phyloP scores from a whole-genome alignment of 331 rosid genomes.

The Quercus tomentella region DNA sequence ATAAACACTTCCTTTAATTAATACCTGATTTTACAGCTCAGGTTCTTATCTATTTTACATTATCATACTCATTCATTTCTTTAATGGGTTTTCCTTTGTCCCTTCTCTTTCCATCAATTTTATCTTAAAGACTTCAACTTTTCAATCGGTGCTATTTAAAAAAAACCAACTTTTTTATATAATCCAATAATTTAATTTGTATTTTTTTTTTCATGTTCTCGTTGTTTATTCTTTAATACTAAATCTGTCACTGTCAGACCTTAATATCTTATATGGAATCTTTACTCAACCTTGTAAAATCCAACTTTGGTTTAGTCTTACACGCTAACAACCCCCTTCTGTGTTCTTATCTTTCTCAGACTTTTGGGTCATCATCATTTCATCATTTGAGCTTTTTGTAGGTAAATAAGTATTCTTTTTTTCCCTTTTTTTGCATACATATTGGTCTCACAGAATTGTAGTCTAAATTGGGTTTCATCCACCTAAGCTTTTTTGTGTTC shows the following conservation, averaged over 20 bases:
- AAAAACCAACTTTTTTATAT: not conserved
- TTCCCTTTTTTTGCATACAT: not conserved
- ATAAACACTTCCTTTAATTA: not conserved
- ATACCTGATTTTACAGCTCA: conserved; percentile 14
- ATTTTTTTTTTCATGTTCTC: conserved; percentile 5
- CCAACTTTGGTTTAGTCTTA: conserved; percentile 34
- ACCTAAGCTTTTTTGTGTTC: not conserved
- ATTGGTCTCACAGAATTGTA: not conserved
- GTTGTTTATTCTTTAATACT: conserved; percentile 12
- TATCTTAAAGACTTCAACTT: conserved; percentile 2
- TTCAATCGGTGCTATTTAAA: not conserved
- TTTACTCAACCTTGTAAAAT: conserved; percentile 25
- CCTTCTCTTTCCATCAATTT: not conserved
- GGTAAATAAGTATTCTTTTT: conserved; percentile 35
- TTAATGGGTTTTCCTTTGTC: not conserved
- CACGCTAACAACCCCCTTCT: conserved; percentile 48
- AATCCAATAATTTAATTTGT: not conserved
- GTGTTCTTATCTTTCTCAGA: conserved; percentile 40
- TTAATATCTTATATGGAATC: conserved; percentile 20
- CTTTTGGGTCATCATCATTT: conserved; percentile 34
- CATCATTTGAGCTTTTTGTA: conserved; percentile 14
- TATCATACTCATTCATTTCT: not conserved
- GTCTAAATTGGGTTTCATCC: not conserved
- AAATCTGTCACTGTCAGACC: conserved; percentile 39
- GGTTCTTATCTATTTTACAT: conserved; percentile 25